Percentiles rank a stretch among this genome's conserved stretches.
Conservation (phyloP, 768 basidiomycete genomes). For the Leccinum aurantiacum region DNA sequence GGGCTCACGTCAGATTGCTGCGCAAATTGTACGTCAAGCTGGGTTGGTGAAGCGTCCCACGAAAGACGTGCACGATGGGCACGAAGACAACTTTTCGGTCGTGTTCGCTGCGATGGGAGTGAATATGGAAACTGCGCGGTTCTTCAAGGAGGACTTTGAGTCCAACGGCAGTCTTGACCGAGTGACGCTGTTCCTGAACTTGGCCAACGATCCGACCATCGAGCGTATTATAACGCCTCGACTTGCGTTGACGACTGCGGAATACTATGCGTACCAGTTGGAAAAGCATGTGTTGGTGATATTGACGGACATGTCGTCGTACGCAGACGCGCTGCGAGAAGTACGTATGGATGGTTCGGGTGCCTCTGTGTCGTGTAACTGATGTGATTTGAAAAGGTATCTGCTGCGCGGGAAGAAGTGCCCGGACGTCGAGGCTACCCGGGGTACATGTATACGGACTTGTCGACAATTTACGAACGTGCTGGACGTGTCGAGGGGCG, state of each 20-base stretch:
- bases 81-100: slow-evolving; percentile 99
- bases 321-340: slow-evolving; percentile 95
- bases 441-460: slow-evolving; percentile 98
- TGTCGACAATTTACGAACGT: slow-evolving; percentile 99
- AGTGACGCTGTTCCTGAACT: slow-evolving; percentile 96
- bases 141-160: slow-evolving; percentile 99
- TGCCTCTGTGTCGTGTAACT: background rate
- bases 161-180: slow-evolving; percentile 97
- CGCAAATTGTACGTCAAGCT: slow-evolving; percentile 99
- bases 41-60: slow-evolving; percentile 95
- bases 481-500: slow-evolving; percentile 97
- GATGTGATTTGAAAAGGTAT: slow-evolving; percentile 50
- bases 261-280: slow-evolving; percentile 99
- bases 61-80: slow-evolving; percentile 96
- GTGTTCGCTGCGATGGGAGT: slow-evolving; percentile 99
- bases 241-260: slow-evolving; percentile 95
- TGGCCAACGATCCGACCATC: slow-evolving; percentile 99
- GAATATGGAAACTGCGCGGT: slow-evolving; percentile 99
- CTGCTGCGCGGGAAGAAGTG: slow-evolving; percentile 98
- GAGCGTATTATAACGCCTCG: slow-evolving; percentile 99
- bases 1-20: slow-evolving; percentile 74
- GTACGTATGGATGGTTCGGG: slow-evolving; percentile 42
- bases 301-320: slow-evolving; percentile 98
- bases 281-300: slow-evolving; percentile 99
- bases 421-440: slow-evolving; percentile 99